Conservation (phyloP, 768 basidiomycete genomes). For the Hericium alpestre region DNA sequence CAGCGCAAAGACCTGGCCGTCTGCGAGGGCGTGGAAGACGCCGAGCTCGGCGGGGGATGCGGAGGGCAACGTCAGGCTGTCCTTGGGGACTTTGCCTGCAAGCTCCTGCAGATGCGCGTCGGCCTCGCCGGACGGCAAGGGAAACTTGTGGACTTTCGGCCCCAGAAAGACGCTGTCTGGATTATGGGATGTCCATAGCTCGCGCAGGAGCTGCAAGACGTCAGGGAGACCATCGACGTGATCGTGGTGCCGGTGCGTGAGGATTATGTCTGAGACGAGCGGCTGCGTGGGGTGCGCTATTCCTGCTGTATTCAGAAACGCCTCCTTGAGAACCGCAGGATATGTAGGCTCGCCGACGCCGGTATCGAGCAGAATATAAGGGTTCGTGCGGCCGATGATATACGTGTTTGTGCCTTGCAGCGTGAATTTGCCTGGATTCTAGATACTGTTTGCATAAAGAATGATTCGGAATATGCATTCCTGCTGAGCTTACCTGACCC, state of each 20-base stretch:
- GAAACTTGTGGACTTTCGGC: slow-evolving; percentile 71
- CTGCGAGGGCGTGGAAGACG: slow-evolving; percentile 46
- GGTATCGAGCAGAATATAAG: slow-evolving; percentile 75
- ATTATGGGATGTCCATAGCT: slow-evolving; percentile 45
- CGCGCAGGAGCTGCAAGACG: slow-evolving; percentile 55
- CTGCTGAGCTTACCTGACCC: slow-evolving; percentile 48
- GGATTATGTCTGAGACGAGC: slow-evolving; percentile 77
- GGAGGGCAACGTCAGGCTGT: slow-evolving; percentile 34
- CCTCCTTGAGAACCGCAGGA: slow-evolving; percentile 51
- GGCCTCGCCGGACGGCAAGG: slow-evolving; percentile 22
- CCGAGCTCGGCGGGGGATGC: slow-evolving; percentile 19
- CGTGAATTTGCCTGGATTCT: slow-evolving; percentile 88
- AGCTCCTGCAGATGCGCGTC: slow-evolving; percentile 31
- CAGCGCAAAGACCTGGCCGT: slow-evolving; percentile 40
- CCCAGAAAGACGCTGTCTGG: slow-evolving; percentile 37
- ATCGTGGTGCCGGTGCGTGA: slow-evolving; percentile 87
- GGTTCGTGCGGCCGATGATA: slow-evolving; percentile 57
- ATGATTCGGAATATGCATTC: too few species aligned
- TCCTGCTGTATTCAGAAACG: slow-evolving; percentile 29
- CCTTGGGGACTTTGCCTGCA: slow-evolving; percentile 29
- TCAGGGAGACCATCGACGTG: slow-evolving; percentile 69
- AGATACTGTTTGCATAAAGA: background rate
- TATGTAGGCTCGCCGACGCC: slow-evolving; percentile 68
- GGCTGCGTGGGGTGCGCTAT: slow-evolving; percentile 30
- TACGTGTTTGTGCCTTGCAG: slow-evolving; percentile 92